Percentiles rank a stretch among this genome's conserved stretches.
These are phyloP conservation scores for Sclerotinia subarctica DNA, from an alignment of 2,329 filamentous ascomycete genomes.

Conservation along the genomic window DNA sequence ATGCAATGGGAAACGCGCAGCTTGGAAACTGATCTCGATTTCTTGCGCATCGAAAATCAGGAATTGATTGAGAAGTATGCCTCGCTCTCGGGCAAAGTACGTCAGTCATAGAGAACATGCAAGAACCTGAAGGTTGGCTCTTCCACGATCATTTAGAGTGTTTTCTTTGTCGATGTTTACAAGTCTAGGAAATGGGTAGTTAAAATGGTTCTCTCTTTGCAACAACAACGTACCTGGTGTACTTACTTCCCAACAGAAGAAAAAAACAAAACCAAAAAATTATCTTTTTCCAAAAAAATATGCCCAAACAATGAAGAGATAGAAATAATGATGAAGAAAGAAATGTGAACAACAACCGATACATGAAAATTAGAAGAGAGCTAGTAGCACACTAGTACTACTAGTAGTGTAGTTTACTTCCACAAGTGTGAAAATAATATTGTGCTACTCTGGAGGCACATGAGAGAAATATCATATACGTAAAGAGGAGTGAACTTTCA, in stretches of 20 bases:
- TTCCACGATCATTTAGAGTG: neutral
- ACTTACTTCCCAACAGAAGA: too few species aligned
- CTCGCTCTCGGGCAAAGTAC: neutral
- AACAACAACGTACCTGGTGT: too few species aligned
- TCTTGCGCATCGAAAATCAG: neutral
- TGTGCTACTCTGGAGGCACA: too few species aligned
- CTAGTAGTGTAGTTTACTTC: too few species aligned
- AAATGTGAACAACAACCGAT: neutral
- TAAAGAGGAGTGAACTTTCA: too few species aligned
- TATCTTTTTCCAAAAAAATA: neutral
- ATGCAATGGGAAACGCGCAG: fast-evolving
- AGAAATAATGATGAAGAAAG: neutral
- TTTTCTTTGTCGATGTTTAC: neutral
- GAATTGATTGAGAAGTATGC: neutral
- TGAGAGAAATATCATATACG: too few species aligned
- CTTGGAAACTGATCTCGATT: neutral
- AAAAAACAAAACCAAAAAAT: neutral
- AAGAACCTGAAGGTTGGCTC: neutral
- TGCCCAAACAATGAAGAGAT: neutral
- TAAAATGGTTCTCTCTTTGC: neutral
- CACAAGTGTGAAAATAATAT: too few species aligned
- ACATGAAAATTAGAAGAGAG: neutral
- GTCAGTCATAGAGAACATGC: neutral
- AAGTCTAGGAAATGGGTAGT: neutral
- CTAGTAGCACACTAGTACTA: too few species aligned